Evolutionary conservation across 768 basidiomycete genomes (phyloP).

Genomic region (Saitozyma sp.): DNA sequence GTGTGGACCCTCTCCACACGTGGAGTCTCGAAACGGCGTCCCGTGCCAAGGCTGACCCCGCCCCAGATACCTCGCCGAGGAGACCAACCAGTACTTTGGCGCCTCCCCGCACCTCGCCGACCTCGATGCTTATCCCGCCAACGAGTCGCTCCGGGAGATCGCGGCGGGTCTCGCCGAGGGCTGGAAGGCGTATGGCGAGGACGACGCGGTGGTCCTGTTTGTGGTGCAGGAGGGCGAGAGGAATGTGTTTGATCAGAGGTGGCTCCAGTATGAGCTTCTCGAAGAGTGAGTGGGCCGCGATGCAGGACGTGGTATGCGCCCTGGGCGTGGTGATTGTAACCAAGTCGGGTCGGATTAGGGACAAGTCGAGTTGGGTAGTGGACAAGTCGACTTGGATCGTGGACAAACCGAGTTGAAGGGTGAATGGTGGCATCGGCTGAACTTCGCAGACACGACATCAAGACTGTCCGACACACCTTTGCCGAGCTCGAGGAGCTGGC

Average conservation of each 20-base stretch:
- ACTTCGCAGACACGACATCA: conserved; percentile 66
- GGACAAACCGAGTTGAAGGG: neutral
- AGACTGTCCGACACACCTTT: conserved; percentile 73
- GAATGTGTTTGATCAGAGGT: conserved; percentile 91
- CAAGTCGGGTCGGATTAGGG: too few relatives aligned
- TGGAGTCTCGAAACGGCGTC: too few relatives aligned
- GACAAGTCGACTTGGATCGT: too few relatives aligned
- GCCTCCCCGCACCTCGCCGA: conserved; percentile 43
- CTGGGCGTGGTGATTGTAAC: too few relatives aligned
- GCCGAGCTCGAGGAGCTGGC: conserved; percentile 66
- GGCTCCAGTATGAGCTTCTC: conserved; percentile 81
- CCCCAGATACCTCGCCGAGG: conserved; percentile 65
- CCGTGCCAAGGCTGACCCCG: neutral
- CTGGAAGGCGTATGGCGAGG: conserved; percentile 65
- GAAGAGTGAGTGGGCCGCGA: conserved; percentile 61
- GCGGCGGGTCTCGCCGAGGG: conserved; percentile 75
- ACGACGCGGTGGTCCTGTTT: conserved; percentile 66
- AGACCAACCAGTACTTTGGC: conserved; percentile 66
- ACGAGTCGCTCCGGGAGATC: conserved; percentile 69
- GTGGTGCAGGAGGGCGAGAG: conserved; percentile 86
- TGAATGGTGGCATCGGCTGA: conserved; percentile 4
- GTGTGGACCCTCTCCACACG: too few relatives aligned
- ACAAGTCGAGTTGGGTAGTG: too few relatives aligned
- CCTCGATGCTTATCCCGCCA: conserved; percentile 66
- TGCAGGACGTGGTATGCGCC: neutral